A percentile compares a stretch with the other conserved stretches of the same genome.
These are phyloP conservation scores for Penicillium dipodomyicola DNA, from an alignment of 495 filamentous ascomycete species.

Conservation along the genomic window DNA sequence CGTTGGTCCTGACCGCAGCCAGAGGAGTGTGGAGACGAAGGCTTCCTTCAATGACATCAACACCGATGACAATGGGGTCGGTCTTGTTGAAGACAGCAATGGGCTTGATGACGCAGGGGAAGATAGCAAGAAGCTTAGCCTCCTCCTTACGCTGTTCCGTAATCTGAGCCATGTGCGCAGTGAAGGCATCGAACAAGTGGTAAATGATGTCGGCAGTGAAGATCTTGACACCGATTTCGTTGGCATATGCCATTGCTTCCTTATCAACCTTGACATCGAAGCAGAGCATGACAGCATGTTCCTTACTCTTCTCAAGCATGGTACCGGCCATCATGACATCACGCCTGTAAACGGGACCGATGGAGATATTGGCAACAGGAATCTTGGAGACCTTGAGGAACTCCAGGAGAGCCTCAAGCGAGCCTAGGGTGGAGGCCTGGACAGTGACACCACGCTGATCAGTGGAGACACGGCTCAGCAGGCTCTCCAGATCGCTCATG, in stretches of 20 bases:
- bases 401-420: constrained; percentile 92
- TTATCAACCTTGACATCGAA: constrained; percentile 99
- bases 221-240: constrained; percentile 94
- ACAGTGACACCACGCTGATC: constrained; percentile 93
- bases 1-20: constrained; percentile 75
- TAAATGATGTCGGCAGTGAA: constrained; percentile 99
- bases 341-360: constrained; percentile 97
- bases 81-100: constrained; percentile 99
- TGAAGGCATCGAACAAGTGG: constrained; percentile 96
- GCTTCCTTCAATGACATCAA: constrained; percentile 89
- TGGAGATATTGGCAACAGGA: constrained; percentile 94
- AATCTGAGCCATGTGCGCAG: constrained; percentile 82
- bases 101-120: constrained; percentile 85
- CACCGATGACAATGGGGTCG: constrained; percentile 90
- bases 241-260: constrained; percentile 86
- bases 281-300: constrained; percentile 98
- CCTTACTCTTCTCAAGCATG: constrained; percentile 95
- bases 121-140: constrained; percentile 89
- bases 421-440: constrained; percentile 96
- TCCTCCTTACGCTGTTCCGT: constrained; percentile 93
- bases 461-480: constrained; percentile 85
- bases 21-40: constrained; percentile 85
- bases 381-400: constrained; percentile 95
- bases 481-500: constrained; percentile 87
- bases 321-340: constrained; percentile 95